A percentile compares a stretch with the other conserved stretches of the same genome.
phyloP scores from a whole-genome alignment of 352 stramenopile species.

The Phytophthora pinifolia region DNA sequence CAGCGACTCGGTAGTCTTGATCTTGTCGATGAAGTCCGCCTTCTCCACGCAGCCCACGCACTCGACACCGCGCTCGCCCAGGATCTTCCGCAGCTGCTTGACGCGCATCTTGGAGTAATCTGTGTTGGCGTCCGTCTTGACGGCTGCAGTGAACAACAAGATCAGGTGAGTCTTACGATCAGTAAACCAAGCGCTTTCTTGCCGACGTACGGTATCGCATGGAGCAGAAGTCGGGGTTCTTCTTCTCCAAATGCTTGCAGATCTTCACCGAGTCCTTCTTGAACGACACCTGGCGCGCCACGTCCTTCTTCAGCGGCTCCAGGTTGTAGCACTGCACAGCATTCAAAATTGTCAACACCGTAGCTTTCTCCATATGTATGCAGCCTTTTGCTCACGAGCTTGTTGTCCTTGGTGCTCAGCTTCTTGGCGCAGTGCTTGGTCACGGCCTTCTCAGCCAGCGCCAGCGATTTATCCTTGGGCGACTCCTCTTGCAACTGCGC shows the following conservation, averaged over 20 bases:
- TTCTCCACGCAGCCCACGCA: conserved; percentile 95
- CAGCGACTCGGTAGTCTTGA: conserved; percentile 88
- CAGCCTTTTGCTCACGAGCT: conserved; percentile 52
- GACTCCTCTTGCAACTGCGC: conserved; percentile 62
- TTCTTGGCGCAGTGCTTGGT: conserved; percentile 87
- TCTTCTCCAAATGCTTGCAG: conserved; percentile 93
- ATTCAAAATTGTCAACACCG: conserved; percentile 10
- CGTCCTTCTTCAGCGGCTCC: conserved; percentile 93
- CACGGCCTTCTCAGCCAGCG: conserved; percentile 79
- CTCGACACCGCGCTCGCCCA: conserved; percentile 90
- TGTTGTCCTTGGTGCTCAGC: conserved; percentile 89
- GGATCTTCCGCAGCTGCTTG: conserved; percentile 95
- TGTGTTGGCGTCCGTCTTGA: conserved; percentile 94
- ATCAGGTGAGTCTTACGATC: too few relatives aligned
- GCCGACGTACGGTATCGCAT: conserved; percentile 91
- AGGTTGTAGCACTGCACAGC: conserved; percentile 91
- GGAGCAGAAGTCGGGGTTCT: conserved; percentile 94
- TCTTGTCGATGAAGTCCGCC: conserved; percentile 94
- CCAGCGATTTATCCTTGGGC: conserved; percentile 78
- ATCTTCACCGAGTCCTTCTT: conserved; percentile 93
- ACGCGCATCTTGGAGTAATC: conserved; percentile 95
- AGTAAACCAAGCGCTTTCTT: too few relatives aligned
- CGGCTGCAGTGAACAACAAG: conserved; percentile 44
- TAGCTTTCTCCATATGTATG: too few relatives aligned
- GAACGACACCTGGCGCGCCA: conserved; percentile 91